Base-by-base conservation (phyloP, 2,329 filamentous ascomycete genomes). In the Talaromyces sp. region DNA sequence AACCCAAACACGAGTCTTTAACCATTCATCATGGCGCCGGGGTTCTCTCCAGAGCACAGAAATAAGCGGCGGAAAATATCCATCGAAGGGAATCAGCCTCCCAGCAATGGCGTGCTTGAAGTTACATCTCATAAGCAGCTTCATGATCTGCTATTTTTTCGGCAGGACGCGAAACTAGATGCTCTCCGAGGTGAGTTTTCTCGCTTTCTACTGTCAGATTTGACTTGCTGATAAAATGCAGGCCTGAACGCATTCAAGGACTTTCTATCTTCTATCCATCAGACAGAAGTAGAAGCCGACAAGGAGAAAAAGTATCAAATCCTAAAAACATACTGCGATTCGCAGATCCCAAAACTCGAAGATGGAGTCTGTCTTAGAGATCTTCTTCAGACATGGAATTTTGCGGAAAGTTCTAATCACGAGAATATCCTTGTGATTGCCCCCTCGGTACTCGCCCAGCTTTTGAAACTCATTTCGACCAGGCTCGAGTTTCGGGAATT, bases 361-460 rank as follows among this genome's bases (percentile, higher is more conserved):
- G 81, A 83, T 54, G 78, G 82, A 6, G 78, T 86, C 22, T 90
- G 87, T 64, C 82, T 97, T 31, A 77, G 82, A 2, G 90, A 96
- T 66, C 77, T 97, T 39, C 89, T 95, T 75, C 89, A 95, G 66
- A 91, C 86, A 60, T 97, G 93, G 93, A 86, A 85, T 50, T 91
- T 89, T 75, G 91, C 89, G 3, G 85, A 85, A 31, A 86, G 89
- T 70, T 84, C 85, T 63, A 90, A 89, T 69, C 88, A 92, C 64
- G 91, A 96, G 59, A 83, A 85, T 56, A 78, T 97, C 60, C 82
- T 94, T 69, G 93, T 91, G 1, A 84, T 89, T 7, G 85, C 94
- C 2, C 86, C 89, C 1, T 89, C 93, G 1, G 86, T 91, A 7
- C 77, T 99, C 31, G 89, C 90, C 1, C 81, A 96, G 19, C 81